phyloP scores from a whole-genome alignment of 441 rosid species.

The Aleurites moluccanus region DNA sequence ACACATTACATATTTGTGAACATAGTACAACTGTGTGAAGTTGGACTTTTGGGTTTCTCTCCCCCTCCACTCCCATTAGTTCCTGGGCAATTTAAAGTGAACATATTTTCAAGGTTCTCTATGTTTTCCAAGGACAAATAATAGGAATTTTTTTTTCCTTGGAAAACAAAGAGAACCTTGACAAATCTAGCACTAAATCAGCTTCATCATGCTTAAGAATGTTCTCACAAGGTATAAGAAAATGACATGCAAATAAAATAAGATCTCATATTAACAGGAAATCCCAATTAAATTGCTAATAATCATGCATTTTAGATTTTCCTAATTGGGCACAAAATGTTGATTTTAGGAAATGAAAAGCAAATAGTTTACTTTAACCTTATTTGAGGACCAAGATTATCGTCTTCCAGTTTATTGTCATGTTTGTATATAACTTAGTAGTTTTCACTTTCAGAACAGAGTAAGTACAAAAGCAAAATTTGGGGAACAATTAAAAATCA shows the following conservation, averaged over 20 bases:
- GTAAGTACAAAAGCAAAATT: neutral
- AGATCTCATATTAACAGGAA: conserved; percentile 1
- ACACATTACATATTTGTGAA: too few relatives aligned
- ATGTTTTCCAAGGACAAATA: too few relatives aligned
- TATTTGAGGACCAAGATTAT: neutral
- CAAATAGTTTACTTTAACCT: neutral
- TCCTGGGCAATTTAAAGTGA: too few relatives aligned
- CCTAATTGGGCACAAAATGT: too few relatives aligned
- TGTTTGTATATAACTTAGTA: neutral
- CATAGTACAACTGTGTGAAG: too few relatives aligned
- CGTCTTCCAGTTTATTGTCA: neutral
- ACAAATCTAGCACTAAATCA: neutral
- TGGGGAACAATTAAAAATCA: neutral
- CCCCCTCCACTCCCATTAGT: too few relatives aligned
- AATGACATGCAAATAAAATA: neutral
- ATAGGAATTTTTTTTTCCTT: too few relatives aligned
- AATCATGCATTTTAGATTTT: neutral
- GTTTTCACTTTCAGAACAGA: neutral
- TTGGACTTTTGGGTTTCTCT: too few relatives aligned
- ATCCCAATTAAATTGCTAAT: conserved; percentile 4
- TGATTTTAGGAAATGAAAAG: neutral
- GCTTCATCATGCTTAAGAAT: neutral
- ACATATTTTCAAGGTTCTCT: too few relatives aligned
- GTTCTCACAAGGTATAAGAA: neutral
- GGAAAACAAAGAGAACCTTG: neutral